Conservation (phyloP, 2,329 filamentous ascomycete species). For the Pseudohalonectria lignicola region DNA sequence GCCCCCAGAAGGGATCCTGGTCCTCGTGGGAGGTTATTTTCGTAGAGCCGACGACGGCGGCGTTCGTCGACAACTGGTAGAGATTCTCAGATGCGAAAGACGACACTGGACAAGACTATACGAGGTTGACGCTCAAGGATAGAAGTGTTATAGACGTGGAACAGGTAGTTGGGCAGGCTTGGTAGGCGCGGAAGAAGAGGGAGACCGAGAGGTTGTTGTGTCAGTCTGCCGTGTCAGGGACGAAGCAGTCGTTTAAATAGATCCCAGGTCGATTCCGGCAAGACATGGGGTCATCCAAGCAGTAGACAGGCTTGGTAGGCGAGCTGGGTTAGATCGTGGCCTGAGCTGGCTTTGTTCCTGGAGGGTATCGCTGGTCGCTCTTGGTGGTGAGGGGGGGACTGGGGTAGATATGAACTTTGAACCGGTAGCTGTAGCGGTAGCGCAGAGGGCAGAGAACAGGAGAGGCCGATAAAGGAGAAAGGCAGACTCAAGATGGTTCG, state of each 20-base stretch:
- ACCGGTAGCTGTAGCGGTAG: not conserved
- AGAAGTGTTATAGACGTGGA: conserved; percentile 4
- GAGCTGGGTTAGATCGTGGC: too few species aligned
- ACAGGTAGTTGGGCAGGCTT: conserved; percentile 8
- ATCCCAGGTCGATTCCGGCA: conserved; percentile 11
- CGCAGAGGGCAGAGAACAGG: not conserved
- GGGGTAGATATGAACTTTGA: not conserved
- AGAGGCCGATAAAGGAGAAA: not conserved
- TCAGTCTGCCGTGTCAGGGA: conserved; percentile 24
- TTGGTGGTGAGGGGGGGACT: not conserved
- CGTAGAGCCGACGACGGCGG: too few species aligned
- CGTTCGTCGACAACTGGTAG: too few species aligned
- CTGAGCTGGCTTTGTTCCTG: too few species aligned
- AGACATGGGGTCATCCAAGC: conserved; percentile 16
- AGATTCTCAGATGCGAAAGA: too few species aligned
- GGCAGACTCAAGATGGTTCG: not conserved
- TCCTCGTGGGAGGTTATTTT: conserved; percentile 1
- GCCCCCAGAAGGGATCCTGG: not conserved
- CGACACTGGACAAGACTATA: too few species aligned
- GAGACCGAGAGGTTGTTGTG: too few species aligned
- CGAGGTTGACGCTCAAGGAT: not conserved
- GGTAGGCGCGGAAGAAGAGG: too few species aligned
- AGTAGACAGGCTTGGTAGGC: not conserved
- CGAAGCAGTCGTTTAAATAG: conserved; percentile 14
- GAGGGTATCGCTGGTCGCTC: not conserved